These are phyloP conservation scores for Albugo candida DNA, from an alignment of 352 stramenopile species.

Conservation along the genomic window DNA sequence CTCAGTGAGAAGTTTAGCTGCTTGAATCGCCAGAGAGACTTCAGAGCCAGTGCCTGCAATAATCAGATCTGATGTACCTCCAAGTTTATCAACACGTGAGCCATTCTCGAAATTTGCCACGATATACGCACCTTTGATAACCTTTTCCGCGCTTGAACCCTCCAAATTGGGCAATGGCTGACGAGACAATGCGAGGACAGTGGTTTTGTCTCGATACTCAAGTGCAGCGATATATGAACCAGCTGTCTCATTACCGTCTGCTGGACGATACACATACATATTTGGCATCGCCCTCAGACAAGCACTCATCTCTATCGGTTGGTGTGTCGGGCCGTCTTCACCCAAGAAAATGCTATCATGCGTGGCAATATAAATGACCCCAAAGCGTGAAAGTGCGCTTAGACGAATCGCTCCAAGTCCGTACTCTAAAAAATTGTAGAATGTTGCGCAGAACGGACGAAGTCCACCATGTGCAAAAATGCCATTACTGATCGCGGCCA, in stretches of 20 bases:
- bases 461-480: slow-evolving; percentile 94
- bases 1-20: slow-evolving; percentile 76
- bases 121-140: slow-evolving; percentile 82
- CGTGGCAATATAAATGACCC: slow-evolving; percentile 96
- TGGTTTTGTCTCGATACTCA: slow-evolving; percentile 74
- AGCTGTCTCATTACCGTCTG: slow-evolving; percentile 95
- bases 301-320: slow-evolving; percentile 97
- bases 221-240: slow-evolving; percentile 85
- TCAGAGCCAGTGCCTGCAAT: slow-evolving; percentile 90
- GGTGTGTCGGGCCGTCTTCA: slow-evolving; percentile 98
- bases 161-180: slow-evolving; percentile 82
- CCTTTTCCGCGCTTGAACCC: slow-evolving; percentile 75
- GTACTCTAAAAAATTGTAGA: slow-evolving; percentile 99
- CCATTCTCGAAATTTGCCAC: slow-evolving; percentile 61
- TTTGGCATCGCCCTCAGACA: slow-evolving; percentile 93
- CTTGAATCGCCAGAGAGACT: slow-evolving; percentile 88
- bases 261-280: slow-evolving; percentile 94
- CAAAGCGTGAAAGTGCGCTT: slow-evolving; percentile 87
- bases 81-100: slow-evolving; percentile 43
- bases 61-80: slow-evolving; percentile 76
- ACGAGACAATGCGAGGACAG: slow-evolving; percentile 86
- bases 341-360: slow-evolving; percentile 99
- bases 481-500: slow-evolving; percentile 97
- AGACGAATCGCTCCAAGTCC: slow-evolving; percentile 88
- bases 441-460: slow-evolving; percentile 96